phyloP scores from a whole-genome alignment of 345 rosid species.

The Odontarrhena argentea region DNA sequence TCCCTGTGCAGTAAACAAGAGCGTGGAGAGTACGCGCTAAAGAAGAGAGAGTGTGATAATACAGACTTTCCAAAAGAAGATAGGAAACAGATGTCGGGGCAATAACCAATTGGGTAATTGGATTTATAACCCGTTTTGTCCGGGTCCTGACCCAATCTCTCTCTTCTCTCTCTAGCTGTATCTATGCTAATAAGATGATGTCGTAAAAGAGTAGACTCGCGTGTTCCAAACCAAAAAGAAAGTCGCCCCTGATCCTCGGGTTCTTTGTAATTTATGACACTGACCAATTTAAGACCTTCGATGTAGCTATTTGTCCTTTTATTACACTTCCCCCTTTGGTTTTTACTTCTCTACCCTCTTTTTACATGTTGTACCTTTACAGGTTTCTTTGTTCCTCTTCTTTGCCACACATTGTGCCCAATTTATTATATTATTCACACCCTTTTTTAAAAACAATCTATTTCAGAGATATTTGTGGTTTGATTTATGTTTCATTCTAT shows the following conservation, averaged over 20 bases:
- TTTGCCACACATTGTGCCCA: conserved; percentile 15
- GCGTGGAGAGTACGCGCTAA: not conserved
- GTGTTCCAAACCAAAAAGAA: conserved; percentile 22
- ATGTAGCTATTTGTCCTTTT: conserved; percentile 26
- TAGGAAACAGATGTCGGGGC: conserved; percentile 45
- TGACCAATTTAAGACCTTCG: conserved; percentile 33
- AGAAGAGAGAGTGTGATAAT: not conserved
- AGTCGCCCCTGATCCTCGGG: conserved; percentile 48
- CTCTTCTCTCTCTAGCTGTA: conserved; percentile 22
- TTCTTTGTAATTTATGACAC: conserved; percentile 43
- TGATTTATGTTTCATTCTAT: no score
- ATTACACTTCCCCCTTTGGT: not conserved
- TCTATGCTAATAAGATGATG: not conserved
- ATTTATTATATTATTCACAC: not conserved
- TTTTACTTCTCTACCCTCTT: conserved; percentile 24
- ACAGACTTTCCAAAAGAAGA: conserved; percentile 38
- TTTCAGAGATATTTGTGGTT: no score
- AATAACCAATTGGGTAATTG: conserved; percentile 43
- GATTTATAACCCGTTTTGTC: conserved; percentile 42
- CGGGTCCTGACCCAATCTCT: conserved; percentile 37
- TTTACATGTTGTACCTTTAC: conserved; percentile 22
- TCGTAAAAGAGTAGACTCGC: conserved; percentile 25
- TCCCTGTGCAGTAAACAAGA: not conserved
- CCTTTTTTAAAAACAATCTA: not conserved
- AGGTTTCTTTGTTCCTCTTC: conserved; percentile 14